Base-by-base conservation (phyloP, 371 early-diverging fungal species). In the Batkoa obscura region DNA sequence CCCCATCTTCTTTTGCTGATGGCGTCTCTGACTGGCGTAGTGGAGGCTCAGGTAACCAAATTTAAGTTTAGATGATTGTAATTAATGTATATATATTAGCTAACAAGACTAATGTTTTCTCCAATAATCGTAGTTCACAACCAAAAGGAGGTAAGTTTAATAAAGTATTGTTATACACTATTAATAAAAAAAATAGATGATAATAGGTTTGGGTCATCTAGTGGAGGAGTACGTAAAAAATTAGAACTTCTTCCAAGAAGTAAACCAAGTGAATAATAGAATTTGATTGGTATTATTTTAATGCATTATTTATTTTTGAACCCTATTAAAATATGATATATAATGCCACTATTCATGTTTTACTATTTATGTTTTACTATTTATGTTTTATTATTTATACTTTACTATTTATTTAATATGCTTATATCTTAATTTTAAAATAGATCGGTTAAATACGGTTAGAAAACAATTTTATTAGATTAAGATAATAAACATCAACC, bases 21-120 rank as follows among this genome's bases (percentile, higher is more conserved):
- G 71, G 2, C 15, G 56, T 68, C 33, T 60, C 64, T 31, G 66
- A 66, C 43, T 75, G 76, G 76, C 70, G 74, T 50, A 70, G 75
- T 62, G 41, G 8, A 8, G 41, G 34, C 34, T 31, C 50, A 31
- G 17, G 17, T 50, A 13, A 12, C 5, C 12, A 12, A 34, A 31
- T 12, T 36, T 50, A 4, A 39, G 13, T 39, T 5, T 5, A 10
- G 3, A 31, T 30, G 2, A 10, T 30, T 31, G 8, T 4, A 34
- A 50, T n/a, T 50, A 5, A 31, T 31, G 15, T 48, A 12, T 50
- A 50, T 17, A 34, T 12, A 3, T 34, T n/a, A 3, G n/a, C 50
- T 5, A 17, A 34, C 34, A n/a, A 5, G 31, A 17, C 50, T 8
- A 50, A 17, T n/a, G 8, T 34, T 12, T 39, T 13, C 8, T 5